Base-by-base conservation (phyloP, 495 filamentous ascomycete genomes). In the Penicillium dipodomyicola region DNA sequence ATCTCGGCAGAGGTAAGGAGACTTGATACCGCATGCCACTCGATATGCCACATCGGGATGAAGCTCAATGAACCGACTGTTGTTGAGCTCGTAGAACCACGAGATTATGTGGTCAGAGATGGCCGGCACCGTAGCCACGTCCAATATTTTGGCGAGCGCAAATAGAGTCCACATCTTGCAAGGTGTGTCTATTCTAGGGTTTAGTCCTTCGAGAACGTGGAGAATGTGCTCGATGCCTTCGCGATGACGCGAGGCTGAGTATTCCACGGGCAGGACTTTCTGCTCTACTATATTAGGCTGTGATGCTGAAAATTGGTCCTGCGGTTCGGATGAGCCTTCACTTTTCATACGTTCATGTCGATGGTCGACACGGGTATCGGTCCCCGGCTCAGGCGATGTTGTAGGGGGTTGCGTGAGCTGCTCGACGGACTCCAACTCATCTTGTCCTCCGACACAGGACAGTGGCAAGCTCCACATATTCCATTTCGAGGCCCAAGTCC, bases 161-260 rank as follows among this genome's bases (percentile, higher is more conserved):
- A 82, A 82, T 15, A 84, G 78, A 1, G 84, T 86, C 78, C 82
- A 87, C 46, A 86, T 63, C 25, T 86, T 84, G 37, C 79, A 72
- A n/a, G 86, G 84, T 0, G 85, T 87, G 60, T 88, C 80, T n/a
- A 89, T 65, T 3, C 73, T 65, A 1, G 83, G 71, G 41, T 73
- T 69, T 0, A 76, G 49, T 14, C 77, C 80, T 48, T 81, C 72
- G 30, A 87, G 71, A 27, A 72, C 77, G 55, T 75, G 69, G 12
- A 89, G 69, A 5, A 88, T 67, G 10, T 84, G 76, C 37, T 85
- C 75, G 15, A 88, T 84, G 27, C 79, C 78, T n/a, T 73, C 78
- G 9, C 82, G 75, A 63, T 88, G 85, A 6, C 86, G 80, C 29
- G 79, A 71, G 0, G 76, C 76, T 20, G 82, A 85, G 62, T 88